Base-by-base conservation (phyloP, 1,284 basidiomycete genomes). In the Schizophyllum amplum region DNA sequence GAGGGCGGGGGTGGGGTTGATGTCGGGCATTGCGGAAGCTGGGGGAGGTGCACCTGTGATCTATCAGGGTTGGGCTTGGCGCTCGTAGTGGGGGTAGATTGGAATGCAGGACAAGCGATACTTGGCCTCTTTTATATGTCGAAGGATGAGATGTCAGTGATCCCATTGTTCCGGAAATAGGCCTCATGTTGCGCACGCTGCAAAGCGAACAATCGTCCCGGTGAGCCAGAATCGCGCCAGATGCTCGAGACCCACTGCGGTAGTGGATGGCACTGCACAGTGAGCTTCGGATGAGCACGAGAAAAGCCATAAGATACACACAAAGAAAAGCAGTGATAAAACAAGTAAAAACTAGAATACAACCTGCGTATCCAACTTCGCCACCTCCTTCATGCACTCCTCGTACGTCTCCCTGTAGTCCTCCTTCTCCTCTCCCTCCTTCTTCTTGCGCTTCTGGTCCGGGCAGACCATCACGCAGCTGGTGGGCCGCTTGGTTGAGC, bases 401-500 rank as follows among this genome's bases (percentile, higher is more conserved):
- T 90, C 81, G 72, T 93, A 96, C 61, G 90, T 72, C 65, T 92
- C 90, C 66, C 78, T 76, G 71, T 92, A 95, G 64, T 94, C 92
- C 53, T 87, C 87, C 54, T 89, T 85, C 69, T 83, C 83, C 56
- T 84, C 84, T 9, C 24, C 24, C 53, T 80, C 79, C 69, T 83
- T 89, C 55, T 71, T 68, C 62, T 85, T 88, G 65, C 82, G 82
- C 69, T 92, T 92, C 65, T 84, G 78, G 66, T 84, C 78, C 0
- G 88, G 90, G 71, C 86, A 91, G 58, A 99, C 81, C 86, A 99
- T 93, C 13, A 99, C 94, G 72, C 94, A 98, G 66, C 92, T 95
- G 51, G 97, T 99, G 47, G 97, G 96, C 65, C 97, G 86, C 76
- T 99, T 99, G 53, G 97, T 99, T 55, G 92, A 90, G 67, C 93